A percentile compares a stretch with the other conserved stretches of the same genome.
These are phyloP conservation scores for Heliamphora pulchella DNA, from an alignment of 179 eudicot species.

Conservation along the genomic window DNA sequence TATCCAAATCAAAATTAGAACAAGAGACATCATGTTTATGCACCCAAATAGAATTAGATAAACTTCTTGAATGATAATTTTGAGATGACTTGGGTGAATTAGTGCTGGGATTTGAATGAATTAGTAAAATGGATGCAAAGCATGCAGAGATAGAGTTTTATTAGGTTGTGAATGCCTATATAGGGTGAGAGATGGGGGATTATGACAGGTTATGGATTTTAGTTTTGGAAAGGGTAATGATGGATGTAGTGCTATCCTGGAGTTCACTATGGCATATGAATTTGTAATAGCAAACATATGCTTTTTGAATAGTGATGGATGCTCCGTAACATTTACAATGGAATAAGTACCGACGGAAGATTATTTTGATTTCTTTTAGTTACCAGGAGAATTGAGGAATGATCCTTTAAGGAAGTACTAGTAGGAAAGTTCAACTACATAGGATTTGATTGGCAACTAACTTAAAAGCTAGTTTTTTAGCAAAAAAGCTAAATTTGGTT, in stretches of 20 bases:
- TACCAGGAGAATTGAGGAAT: not conserved
- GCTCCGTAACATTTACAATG: not conserved
- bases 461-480: too few relatives aligned
- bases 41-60: too few relatives aligned
- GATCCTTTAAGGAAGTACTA: not conserved
- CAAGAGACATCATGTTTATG: too few relatives aligned
- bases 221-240: not conserved
- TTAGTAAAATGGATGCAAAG: not conserved
- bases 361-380: not conserved
- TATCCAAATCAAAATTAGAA: too few relatives aligned
- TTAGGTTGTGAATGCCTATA: not conserved
- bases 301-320: not conserved
- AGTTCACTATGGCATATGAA: not conserved
- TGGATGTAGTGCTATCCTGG: not conserved
- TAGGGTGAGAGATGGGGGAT: not conserved
- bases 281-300: not conserved
- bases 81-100: not conserved
- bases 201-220: not conserved
- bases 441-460: too few relatives aligned
- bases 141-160: too few relatives aligned
- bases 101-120: not conserved
- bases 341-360: not conserved
- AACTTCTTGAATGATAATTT: too few relatives aligned
- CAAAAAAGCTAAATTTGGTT: too few relatives aligned
- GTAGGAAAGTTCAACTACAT: too few relatives aligned